A percentile compares a stretch with the other conserved stretches of the same genome.
These are phyloP conservation scores for Ustilaginoidea virens DNA, from an alignment of 2,329 filamentous ascomycete species.

Conservation along the genomic window DNA sequence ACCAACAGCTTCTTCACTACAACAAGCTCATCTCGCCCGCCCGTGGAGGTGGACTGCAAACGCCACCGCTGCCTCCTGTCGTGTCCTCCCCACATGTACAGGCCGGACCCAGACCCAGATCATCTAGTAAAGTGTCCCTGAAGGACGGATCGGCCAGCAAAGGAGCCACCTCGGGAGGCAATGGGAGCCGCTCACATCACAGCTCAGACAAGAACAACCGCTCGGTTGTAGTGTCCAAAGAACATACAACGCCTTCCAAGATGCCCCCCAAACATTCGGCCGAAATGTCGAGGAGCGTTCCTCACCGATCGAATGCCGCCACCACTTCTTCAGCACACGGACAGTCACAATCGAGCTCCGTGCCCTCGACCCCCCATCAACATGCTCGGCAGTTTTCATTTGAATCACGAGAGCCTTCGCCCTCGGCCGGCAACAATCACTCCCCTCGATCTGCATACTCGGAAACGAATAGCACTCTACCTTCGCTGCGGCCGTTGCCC, in stretches of 20 bases:
- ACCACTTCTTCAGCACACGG: conserved; percentile 14
- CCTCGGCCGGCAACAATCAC: conserved; percentile 58
- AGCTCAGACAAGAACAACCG: conserved; percentile 46
- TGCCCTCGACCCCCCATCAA: conserved; percentile 87
- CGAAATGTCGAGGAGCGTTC: conserved; percentile 16
- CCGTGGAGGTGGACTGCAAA: conserved; percentile 39
- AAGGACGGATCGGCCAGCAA: conserved; percentile 32
- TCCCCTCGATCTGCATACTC: conserved; percentile 85
- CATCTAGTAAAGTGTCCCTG: conserved; percentile 43
- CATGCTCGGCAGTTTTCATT: conserved; percentile 71
- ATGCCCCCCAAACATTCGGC: conserved; percentile 31
- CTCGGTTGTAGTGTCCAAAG: conserved; percentile 45
- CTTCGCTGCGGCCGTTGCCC: conserved; percentile 50
- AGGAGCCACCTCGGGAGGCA: conserved; percentile 35
- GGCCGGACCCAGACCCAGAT: conserved; percentile 39
- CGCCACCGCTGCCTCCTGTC: conserved; percentile 37
- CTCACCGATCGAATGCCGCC: conserved; percentile 14
- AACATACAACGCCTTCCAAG: conserved; percentile 30
- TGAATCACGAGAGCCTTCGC: conserved; percentile 65
- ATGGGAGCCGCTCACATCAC: conserved; percentile 48
- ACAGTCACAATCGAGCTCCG: conserved; percentile 59
- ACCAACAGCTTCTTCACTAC: conserved; percentile 48
- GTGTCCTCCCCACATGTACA: conserved; percentile 41
- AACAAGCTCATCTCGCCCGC: conserved; percentile 47
- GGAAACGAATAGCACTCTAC: conserved; percentile 63